Evolutionary conservation across 208 protist species (phyloP), one percentile per base, ranked within the genome.

Genomic region (Kentomonas sorsogonicus): DNA sequence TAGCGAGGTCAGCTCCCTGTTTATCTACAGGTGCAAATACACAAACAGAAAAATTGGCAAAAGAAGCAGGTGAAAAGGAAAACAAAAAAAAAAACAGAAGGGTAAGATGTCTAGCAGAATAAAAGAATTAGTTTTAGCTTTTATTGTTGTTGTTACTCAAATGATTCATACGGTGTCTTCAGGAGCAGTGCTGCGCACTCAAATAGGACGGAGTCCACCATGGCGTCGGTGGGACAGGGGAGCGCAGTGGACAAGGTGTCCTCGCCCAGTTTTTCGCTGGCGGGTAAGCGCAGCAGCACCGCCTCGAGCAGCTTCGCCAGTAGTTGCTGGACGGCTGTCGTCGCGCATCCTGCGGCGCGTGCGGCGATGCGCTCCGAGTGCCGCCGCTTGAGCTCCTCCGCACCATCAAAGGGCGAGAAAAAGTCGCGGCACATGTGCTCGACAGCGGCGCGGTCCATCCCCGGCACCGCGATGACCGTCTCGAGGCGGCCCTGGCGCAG

Each of bases 401-500:
- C 45, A n/a, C 56, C 54, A 10, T 62, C 48, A 47, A 89, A 95
- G 18, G 27, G 47, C 15, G 43, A 18, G 38, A 95, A 89, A 51
- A 92, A 95, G 22, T 60, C 43, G 2, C 26, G 13, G 38, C 69
- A 64, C 74, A 92, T 88, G 9, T 61, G 70, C 26, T 33, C 33
- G 16, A 79, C 82, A 0, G 75, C 79, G 0, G 60, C 59, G 16
- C 60, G 34, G 0, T 67, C 76, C 22, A 93, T 77, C 27, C 82
- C 75, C 18, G 85, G 81, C 1, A 94, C 71, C 45, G 59, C 55
- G 23, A 94, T 25, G 18, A 93, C 26, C 1, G 84, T 92, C 56
- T 96, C 91, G 38, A 96, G 74, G 15, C 91, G 70, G 5, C 98
- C 98, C 29, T 98, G 97, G 11, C 98, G 90, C 16, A 99, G 69